Evolutionary conservation across 2,329 filamentous ascomycete genomes (phyloP), one percentile per base, ranked within the genome.

Genomic region (Chrysosporium keratinophilum): DNA sequence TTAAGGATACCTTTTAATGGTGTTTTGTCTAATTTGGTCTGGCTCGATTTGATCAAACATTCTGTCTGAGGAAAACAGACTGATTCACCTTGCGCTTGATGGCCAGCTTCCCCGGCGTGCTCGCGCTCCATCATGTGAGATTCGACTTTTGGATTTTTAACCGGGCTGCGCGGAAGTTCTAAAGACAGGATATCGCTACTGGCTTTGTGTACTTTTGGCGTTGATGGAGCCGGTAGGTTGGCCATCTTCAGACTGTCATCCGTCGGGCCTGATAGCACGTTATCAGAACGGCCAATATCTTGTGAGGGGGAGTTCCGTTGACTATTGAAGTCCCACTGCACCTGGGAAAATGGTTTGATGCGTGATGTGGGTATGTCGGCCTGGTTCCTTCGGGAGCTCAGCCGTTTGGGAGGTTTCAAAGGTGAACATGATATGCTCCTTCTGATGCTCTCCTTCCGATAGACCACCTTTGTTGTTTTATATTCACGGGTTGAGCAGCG

Each of bases 321-420:
- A 14, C 17, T 55, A 2, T 61, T 60, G 14, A 65, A 17, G 15
- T 61, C 57, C 31, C 56, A 59, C 34, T 63, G 57, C 9, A 71
- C 52, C 40, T 58, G 60, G 3, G 67, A 64, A 46, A 70, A 71
- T 2, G 69, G 65, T 9, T 67, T 59, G 31, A 71, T 70, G 17
- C 31, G 40, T 17, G 34, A 34, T 39, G 33, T 9, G 2, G 15
- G 14, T 10, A 19, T 39, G 17, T 37, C 40, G 5, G n/a, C 28
- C 3, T 17, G 39, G 15, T 54, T 48, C 40, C 42, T 45, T 12
- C 17, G 23, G 11, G n/a, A 17, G 6, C 14, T 4, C 10, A 42
- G 28, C 20, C 41, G 45, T 28, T 43, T 44, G 3, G 43, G 45
- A 3, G 52, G 19, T 31, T 37, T 54, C 19, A 44, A 15, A 20